These are phyloP conservation scores for Hamigera avellanea DNA, from an alignment of 495 filamentous ascomycete genomes.

Conservation along the genomic window DNA sequence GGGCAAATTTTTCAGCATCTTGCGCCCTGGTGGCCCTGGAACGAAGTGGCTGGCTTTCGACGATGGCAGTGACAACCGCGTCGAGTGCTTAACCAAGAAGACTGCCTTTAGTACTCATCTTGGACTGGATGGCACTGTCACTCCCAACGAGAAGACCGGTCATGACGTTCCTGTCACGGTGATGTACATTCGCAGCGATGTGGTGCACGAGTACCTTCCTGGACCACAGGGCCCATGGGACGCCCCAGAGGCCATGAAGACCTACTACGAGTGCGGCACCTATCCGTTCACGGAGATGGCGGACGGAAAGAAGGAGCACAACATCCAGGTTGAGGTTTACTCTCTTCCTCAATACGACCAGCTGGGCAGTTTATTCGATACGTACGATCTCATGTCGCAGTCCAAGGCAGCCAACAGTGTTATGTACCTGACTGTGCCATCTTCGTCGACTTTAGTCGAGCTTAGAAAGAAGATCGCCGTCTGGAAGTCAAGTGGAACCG, in stretches of 20 bases:
- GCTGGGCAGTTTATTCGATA: constrained; percentile 28
- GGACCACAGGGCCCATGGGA: constrained; percentile 35
- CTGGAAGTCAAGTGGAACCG: constrained; percentile 16
- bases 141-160: constrained; percentile 33
- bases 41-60: constrained; percentile 50
- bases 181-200: constrained; percentile 47
- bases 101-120: constrained; percentile 44
- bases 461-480: constrained; percentile 32
- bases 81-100: constrained; percentile 45
- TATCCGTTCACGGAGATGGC: constrained; percentile 7
- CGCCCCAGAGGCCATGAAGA: constrained; percentile 18
- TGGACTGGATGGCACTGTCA: constrained; percentile 26
- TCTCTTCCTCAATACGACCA: constrained; percentile 23
- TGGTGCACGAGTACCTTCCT: constrained; percentile 29
- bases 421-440: constrained; percentile 31
- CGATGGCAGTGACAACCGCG: constrained; percentile 41
- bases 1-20: constrained; percentile 47
- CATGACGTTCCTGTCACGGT: constrained; percentile 46
- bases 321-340: constrained; percentile 33
- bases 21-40: constrained; percentile 45
- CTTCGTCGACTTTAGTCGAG: constrained; percentile 24
- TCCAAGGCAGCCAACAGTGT: constrained; percentile 25
- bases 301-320: constrained; percentile 7
- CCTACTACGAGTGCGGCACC: constrained; percentile 26
- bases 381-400: constrained; percentile 35